Evolutionary conservation across 2,329 filamentous ascomycete species (phyloP).

Genomic region (Tolypocladium endophyticum): DNA sequence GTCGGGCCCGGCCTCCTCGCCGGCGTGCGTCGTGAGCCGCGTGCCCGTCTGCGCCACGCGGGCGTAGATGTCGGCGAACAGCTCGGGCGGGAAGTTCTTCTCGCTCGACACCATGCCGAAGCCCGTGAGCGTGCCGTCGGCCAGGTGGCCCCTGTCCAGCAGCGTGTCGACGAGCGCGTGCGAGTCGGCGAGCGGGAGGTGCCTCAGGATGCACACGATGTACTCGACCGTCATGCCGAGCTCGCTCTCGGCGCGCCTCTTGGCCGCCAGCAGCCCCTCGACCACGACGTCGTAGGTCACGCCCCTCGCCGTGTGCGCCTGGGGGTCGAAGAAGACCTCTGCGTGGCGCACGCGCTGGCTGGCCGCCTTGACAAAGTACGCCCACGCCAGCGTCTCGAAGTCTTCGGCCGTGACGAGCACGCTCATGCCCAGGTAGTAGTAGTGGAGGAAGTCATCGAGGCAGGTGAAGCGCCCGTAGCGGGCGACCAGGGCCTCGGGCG

Average conservation of each 20-base stretch:
- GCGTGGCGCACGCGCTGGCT: constrained; percentile 58
- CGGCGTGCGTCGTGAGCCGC: constrained; percentile 61
- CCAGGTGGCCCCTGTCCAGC: constrained; percentile 29
- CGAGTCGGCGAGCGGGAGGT: constrained; percentile 53
- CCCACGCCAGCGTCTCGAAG: constrained; percentile 62
- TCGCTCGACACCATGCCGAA: constrained; percentile 62
- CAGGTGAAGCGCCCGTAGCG: constrained; percentile 60
- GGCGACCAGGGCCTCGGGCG: constrained; percentile 43
- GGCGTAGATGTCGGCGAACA: constrained; percentile 52
- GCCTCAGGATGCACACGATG: constrained; percentile 63
- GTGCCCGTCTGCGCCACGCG: constrained; percentile 37
- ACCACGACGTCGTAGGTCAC: constrained; percentile 55
- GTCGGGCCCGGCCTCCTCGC: constrained; percentile 60
- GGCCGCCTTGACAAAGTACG: constrained; percentile 57
- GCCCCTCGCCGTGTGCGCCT: constrained; percentile 58
- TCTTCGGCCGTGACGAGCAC: constrained; percentile 56
- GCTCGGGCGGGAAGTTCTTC: constrained; percentile 41
- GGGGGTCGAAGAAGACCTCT: constrained; percentile 74
- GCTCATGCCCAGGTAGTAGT: constrained; percentile 66
- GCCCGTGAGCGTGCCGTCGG: constrained; percentile 38
- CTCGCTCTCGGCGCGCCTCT: constrained; percentile 47
- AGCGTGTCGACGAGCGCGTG: constrained; percentile 22
- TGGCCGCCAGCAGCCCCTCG: constrained; percentile 49
- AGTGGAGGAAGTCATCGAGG: constrained; percentile 67
- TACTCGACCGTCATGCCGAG: constrained; percentile 54